Evolutionary conservation across 108 stramenopile species (phyloP), one percentile per base, ranked within the genome.

Genomic region (Pseudonitzschia pungens): DNA sequence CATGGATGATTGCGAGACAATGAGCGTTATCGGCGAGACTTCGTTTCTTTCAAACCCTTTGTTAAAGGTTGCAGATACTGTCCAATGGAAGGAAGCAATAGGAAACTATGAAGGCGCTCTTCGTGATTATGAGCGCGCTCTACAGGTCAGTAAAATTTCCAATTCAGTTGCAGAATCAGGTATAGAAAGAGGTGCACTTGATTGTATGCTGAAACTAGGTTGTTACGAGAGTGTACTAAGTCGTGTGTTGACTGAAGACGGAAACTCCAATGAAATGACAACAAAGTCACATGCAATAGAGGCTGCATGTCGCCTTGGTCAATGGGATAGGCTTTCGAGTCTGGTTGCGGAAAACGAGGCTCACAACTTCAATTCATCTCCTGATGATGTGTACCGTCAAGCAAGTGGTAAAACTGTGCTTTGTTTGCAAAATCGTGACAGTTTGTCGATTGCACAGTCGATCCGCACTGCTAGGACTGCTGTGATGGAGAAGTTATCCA

Each of bases 241-340:
- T 56, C 92, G 92, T 65, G 86, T 89, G 24, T 76, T 91, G 60
- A 66, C 54, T 29, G 21, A 50, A 50, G 42, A 56, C 11, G 42
- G 55, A 41, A 48, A 75, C 22, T 14, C 59, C 28, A 18, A 65
- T 32, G 28, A 73, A 26, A 65, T 80, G 32, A 64, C 71, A 65
- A 74, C 66, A 50, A 45, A 50, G 27, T 44, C 90, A 60, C 73
- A 68, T 16, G 92, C 93, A 56, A 83, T 86, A 16, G 89, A 96
- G 67, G 96, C 96, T 10, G 87, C 96, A 26, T 93, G 92, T 92
- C 83, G 88, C 44, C 84, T 96, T 40, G 93, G 93, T 21, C 81
- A 79, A 44, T 96, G 96, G 96, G 73, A 84, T 22, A 72, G 75
- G 24, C 79, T 95, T 27, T 82, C 83, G 7, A 72, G 65, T 22